phyloP scores from a whole-genome alignment of 768 basidiomycete genomes.

The Gloeostereum incarnatum region DNA sequence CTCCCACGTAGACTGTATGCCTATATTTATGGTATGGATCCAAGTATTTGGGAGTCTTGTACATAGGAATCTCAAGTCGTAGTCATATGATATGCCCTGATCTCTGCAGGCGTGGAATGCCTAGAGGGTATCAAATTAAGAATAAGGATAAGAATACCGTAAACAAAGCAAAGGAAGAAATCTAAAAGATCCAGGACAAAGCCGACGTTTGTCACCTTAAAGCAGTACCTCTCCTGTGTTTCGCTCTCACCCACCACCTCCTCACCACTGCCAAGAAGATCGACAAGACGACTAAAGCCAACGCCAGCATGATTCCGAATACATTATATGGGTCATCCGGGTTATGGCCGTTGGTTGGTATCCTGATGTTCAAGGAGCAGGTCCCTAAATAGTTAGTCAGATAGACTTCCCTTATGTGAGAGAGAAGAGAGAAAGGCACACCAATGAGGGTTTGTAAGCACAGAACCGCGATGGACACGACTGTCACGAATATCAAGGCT shows the following conservation, averaged over 20 bases:
- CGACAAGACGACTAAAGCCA: conserved; percentile 33
- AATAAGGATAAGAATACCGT: too few species aligned
- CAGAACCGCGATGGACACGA: conserved; percentile 59
- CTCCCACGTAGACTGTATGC: too few species aligned
- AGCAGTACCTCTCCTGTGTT: conserved; percentile 20
- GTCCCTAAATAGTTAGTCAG: conserved; percentile 35
- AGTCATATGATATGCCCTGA: too few species aligned
- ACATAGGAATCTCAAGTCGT: too few species aligned
- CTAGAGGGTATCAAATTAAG: too few species aligned
- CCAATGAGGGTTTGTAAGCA: conserved; percentile 54
- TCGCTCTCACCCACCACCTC: conserved; percentile 56
- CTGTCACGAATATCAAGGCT: conserved; percentile 54
- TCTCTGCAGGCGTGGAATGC: too few species aligned
- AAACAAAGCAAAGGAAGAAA: too few species aligned
- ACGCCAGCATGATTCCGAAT: conserved; percentile 47
- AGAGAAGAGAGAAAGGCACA: conserved; percentile 17
- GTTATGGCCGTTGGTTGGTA: conserved; percentile 45
- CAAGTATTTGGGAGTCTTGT: too few species aligned
- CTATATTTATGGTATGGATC: too few species aligned
- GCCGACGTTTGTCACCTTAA: background rate
- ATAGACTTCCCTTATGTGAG: background rate
- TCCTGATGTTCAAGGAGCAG: conserved; percentile 55
- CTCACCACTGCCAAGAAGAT: conserved; percentile 39
- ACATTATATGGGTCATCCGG: conserved; percentile 30
- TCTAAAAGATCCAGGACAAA: background rate